A percentile compares a stretch with the other conserved stretches of the same genome.
Conservation (phyloP, 2,329 filamentous ascomycete species). For the Aspergillus phoenicis region DNA sequence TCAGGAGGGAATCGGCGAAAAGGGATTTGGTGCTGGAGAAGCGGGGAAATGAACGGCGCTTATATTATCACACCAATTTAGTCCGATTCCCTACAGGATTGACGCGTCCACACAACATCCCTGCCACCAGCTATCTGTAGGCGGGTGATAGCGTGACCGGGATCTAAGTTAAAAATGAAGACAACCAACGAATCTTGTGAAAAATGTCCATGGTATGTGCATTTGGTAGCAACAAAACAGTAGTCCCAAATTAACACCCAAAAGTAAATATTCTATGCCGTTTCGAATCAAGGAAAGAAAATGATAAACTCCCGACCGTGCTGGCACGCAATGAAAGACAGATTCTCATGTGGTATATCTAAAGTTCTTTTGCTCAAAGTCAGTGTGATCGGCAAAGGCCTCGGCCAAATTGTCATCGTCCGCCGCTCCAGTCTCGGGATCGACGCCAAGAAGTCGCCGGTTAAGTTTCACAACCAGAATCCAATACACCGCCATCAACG, state of each 20-base stretch:
- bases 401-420: slow-evolving; percentile 12
- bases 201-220: too few species aligned
- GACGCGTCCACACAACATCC: too few species aligned
- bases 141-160: too few species aligned
- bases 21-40: not conserved
- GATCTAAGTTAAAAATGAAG: too few species aligned
- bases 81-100: not conserved
- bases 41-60: not conserved
- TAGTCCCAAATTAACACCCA: not conserved
- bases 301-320: not conserved
- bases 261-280: not conserved
- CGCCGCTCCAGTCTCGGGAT: slow-evolving; percentile 6
- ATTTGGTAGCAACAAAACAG: too few species aligned
- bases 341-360: slow-evolving; percentile 27
- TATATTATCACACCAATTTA: not conserved
- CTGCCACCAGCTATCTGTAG: too few species aligned
- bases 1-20: not conserved
- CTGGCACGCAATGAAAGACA: not conserved
- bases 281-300: too few species aligned
- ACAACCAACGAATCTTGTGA: too few species aligned
- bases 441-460: slow-evolving; percentile 9
- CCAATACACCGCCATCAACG: slow-evolving; percentile 37
- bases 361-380: slow-evolving; percentile 29
- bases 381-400: slow-evolving; percentile 28
- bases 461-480: slow-evolving; percentile 26